phyloP scores from a whole-genome alignment of 2,329 filamentous ascomycete genomes.

The Magnaporthales sp. region DNA sequence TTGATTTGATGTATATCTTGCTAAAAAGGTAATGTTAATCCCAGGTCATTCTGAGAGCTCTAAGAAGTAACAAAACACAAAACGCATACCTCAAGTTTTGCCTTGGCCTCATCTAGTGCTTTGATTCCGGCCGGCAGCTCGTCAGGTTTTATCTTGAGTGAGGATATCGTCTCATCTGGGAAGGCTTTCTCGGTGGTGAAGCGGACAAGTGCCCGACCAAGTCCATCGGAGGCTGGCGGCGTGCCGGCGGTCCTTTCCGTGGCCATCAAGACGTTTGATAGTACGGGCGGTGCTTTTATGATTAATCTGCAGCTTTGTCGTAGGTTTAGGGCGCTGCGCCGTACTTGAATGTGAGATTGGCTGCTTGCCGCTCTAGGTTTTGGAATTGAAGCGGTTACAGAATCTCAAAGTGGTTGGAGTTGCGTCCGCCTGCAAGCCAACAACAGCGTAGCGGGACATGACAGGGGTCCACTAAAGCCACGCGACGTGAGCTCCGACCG shows the following conservation, averaged over 20 bases:
- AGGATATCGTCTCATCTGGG: constrained; percentile 37
- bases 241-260: neutral
- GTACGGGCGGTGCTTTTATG: neutral
- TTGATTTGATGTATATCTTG: constrained; percentile 69
- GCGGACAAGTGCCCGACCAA: constrained; percentile 52
- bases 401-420: neutral
- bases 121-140: constrained; percentile 31
- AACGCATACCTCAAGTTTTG: constrained; percentile 31
- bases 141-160: constrained; percentile 21
- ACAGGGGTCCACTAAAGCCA: neutral
- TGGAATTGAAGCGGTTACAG: too few species aligned
- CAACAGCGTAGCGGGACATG: neutral
- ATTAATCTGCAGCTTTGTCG: neutral
- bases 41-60: neutral
- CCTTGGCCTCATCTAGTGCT: constrained; percentile 31
- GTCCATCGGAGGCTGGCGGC: neutral
- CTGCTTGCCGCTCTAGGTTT: neutral
- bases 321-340: neutral
- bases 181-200: constrained; percentile 44
- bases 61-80: constrained; percentile 6
- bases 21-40: constrained; percentile 25
- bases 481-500: neutral
- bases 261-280: neutral
- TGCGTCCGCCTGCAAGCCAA: neutral
- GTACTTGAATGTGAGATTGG: neutral